Percentiles rank a stretch among this genome's conserved stretches.
These are phyloP conservation scores for Phascolomyces articulosus DNA, from an alignment of 371 early-diverging fungal species.

Conservation along the genomic window DNA sequence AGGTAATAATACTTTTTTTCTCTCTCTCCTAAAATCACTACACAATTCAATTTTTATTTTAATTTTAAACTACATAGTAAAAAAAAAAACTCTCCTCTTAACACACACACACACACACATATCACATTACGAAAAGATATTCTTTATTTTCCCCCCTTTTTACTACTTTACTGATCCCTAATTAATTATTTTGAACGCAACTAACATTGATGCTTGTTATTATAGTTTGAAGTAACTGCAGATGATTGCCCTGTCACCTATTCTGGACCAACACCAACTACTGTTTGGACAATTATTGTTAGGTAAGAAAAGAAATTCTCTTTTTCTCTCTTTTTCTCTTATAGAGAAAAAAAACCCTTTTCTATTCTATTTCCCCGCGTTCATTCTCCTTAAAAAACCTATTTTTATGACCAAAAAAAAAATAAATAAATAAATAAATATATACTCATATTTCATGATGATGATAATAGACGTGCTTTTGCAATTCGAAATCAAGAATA, in stretches of 20 bases:
- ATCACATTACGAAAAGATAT: not conserved
- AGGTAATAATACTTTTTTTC: conserved; percentile 18
- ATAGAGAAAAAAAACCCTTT: no score
- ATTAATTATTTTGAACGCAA: conserved; percentile 5
- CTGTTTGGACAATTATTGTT: conserved; percentile 58
- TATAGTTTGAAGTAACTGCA: conserved; percentile 52
- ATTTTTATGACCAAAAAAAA: no score
- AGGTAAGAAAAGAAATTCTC: conserved; percentile 12
- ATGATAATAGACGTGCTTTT: conserved; percentile 46
- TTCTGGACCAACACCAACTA: conserved; percentile 55
- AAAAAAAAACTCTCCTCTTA: no score
- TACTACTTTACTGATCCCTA: not conserved
- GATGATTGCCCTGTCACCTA: conserved; percentile 52
- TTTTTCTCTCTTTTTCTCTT: not conserved
- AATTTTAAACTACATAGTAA: no score
- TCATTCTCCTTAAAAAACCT: not conserved
- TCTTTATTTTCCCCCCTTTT: not conserved
- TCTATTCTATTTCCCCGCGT: not conserved
- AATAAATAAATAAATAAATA: no score
- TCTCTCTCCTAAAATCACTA: no score
- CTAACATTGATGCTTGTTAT: conserved; percentile 5
- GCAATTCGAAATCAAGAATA: conserved; percentile 80
- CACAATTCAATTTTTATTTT: no score
- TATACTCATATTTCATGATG: no score
- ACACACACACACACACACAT: no score